Conservation (phyloP, 257 asterid species). For the Lantana camara region DNA sequence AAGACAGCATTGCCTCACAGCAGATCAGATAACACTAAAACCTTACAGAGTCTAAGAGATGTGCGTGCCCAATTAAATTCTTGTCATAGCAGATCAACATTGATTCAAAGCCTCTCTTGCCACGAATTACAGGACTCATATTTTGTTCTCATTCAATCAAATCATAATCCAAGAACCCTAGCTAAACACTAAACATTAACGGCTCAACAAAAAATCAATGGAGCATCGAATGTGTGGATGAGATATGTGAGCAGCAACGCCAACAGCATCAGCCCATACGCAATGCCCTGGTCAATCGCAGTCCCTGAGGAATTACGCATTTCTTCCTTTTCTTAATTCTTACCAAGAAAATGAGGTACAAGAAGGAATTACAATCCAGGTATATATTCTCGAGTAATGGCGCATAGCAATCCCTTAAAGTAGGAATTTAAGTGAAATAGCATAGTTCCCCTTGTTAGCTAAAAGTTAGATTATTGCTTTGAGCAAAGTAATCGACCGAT, state of each 20-base stretch:
- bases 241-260: constrained; percentile 76
- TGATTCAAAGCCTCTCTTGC: too few relatives aligned
- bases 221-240: constrained; percentile 64
- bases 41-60: too few relatives aligned
- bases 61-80: constrained; percentile 14
- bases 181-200: constrained; percentile 17
- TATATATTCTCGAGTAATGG: too few relatives aligned
- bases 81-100: constrained; percentile 3
- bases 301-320: constrained; percentile 60
- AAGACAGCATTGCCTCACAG: too few relatives aligned
- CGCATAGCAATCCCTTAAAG: background rate
- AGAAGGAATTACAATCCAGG: background rate
- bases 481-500: background rate
- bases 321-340: too few relatives aligned
- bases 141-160: background rate
- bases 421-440: background rate
- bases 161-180: constrained; percentile 11
- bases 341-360: too few relatives aligned
- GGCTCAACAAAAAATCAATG: constrained; percentile 43
- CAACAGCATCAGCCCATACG: constrained; percentile 62
- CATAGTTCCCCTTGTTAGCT: background rate
- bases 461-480: background rate
- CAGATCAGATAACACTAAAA: too few relatives aligned
- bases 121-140: too few relatives aligned
- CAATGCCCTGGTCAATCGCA: constrained; percentile 75